Conservation (phyloP, 2,329 filamentous ascomycete genomes). For the Coniochaeta sp. region DNA sequence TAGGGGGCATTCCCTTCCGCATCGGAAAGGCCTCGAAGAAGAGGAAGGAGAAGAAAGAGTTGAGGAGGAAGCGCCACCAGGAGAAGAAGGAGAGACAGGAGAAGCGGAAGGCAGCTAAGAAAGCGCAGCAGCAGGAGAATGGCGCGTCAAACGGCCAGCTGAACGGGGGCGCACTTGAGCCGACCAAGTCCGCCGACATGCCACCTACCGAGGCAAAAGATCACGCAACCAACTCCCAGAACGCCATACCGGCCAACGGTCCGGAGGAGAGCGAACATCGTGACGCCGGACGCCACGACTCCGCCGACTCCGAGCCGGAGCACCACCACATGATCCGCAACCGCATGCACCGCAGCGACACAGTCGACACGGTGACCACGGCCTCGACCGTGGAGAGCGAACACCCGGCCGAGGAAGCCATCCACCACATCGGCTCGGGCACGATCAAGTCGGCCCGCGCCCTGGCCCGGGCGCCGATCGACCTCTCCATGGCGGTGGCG, state of each 20-base stretch:
- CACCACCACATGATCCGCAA: conserved; percentile 6
- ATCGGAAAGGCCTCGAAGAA: conserved; percentile 51
- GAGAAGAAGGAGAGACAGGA: conserved; percentile 12
- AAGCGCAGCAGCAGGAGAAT: background rate
- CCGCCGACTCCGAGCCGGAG: conserved; percentile 3
- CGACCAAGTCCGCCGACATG: background rate
- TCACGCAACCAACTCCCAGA: conserved; percentile 1
- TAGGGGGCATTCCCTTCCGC: conserved; percentile 56
- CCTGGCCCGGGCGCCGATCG: conserved; percentile 49
- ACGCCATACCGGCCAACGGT: background rate
- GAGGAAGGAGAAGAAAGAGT: conserved; percentile 41
- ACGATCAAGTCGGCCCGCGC: conserved; percentile 42
- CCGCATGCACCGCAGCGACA: conserved; percentile 13
- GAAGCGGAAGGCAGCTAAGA: conserved; percentile 4
- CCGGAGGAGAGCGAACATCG: background rate
- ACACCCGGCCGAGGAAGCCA: conserved; percentile 30
- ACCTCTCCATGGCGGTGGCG: conserved; percentile 52
- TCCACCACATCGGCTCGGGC: conserved; percentile 43
- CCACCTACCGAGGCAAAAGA: conserved; percentile 3
- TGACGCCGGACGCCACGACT: background rate
- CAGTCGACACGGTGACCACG: conserved; percentile 16
- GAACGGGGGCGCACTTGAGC: background rate
- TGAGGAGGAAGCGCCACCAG: conserved; percentile 24
- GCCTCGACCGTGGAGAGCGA: conserved; percentile 16
- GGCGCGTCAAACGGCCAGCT: no score